Conservation (phyloP, 2,329 filamentous ascomycete genomes). For the Colletotrichum limetticola region DNA sequence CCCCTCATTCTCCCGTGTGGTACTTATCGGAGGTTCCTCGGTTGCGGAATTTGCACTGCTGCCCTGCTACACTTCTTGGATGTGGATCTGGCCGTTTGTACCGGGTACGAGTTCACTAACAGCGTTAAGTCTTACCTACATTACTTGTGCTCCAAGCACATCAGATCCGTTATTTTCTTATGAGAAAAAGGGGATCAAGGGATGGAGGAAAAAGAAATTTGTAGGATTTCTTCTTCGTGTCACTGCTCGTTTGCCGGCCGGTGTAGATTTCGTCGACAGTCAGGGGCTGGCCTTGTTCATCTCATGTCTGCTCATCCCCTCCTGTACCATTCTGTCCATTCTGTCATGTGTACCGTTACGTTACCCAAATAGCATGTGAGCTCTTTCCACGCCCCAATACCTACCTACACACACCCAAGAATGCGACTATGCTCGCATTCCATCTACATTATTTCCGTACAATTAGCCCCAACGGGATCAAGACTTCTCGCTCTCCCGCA, state of each 20-base stretch:
- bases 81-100: not conserved
- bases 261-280: not conserved
- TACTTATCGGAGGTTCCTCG: constrained; percentile 9
- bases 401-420: not conserved
- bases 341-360: not conserved
- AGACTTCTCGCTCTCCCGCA: not conserved
- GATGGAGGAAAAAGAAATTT: not conserved
- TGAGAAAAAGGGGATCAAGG: not conserved
- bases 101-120: not conserved
- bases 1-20: not conserved
- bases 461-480: not conserved
- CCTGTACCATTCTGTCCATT: not conserved
- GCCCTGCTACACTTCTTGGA: not conserved
- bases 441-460: not conserved
- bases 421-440: not conserved
- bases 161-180: not conserved
- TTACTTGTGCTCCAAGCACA: not conserved
- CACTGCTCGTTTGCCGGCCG: not conserved
- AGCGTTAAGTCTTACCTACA: not conserved
- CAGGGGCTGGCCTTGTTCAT: constrained; percentile 13
- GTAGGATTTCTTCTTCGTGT: not conserved
- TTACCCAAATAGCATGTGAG: not conserved
- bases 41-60: not conserved
- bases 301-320: constrained; percentile 13
- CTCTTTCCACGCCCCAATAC: not conserved